Evolutionary conservation across 768 basidiomycete species (phyloP).

Genomic region (Xerocomus spinulosus): DNA sequence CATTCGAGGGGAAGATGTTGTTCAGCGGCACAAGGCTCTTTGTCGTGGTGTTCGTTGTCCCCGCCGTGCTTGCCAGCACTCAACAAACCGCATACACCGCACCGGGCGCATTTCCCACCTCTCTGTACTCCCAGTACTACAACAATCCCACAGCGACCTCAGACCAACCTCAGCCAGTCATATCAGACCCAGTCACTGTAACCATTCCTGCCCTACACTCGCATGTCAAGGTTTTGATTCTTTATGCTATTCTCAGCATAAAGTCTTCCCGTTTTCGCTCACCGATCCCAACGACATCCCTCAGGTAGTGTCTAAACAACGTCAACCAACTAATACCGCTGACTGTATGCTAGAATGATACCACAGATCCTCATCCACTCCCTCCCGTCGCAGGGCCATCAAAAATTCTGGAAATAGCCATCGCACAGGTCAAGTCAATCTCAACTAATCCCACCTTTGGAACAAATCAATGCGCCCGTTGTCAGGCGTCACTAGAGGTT

Average conservation of each 20-base stretch:
- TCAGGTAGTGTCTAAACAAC: slow-evolving; percentile 23
- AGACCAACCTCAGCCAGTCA: slow-evolving; percentile 70
- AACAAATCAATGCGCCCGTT: slow-evolving; percentile 51
- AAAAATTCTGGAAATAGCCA: slow-evolving; percentile 46
- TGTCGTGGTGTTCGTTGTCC: slow-evolving; percentile 5
- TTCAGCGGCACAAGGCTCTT: slow-evolving; percentile 2
- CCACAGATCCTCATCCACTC: slow-evolving; percentile 59
- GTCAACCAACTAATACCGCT: not conserved
- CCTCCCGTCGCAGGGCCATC: slow-evolving; percentile 51
- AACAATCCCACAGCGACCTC: slow-evolving; percentile 70
- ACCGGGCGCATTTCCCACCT: slow-evolving; percentile 62
- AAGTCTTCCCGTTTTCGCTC: slow-evolving; percentile 54
- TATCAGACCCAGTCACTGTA: slow-evolving; percentile 68
- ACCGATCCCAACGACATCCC: slow-evolving; percentile 62
- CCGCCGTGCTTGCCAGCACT: slow-evolving; percentile 4
- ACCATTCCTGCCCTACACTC: not conserved
- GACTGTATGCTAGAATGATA: slow-evolving; percentile 40
- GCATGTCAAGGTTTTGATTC: not conserved
- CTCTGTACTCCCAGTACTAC: slow-evolving; percentile 60
- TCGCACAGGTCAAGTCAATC: slow-evolving; percentile 55
- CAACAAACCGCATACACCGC: slow-evolving; percentile 41
- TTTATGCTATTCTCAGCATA: slow-evolving; percentile 38
- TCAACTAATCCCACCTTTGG: slow-evolving; percentile 49
- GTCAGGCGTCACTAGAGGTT: slow-evolving; percentile 56
- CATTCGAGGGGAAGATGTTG: slow-evolving; percentile 12